Conservation (phyloP, 164 flowering plant species). For the Macadamia tetraphylla region DNA sequence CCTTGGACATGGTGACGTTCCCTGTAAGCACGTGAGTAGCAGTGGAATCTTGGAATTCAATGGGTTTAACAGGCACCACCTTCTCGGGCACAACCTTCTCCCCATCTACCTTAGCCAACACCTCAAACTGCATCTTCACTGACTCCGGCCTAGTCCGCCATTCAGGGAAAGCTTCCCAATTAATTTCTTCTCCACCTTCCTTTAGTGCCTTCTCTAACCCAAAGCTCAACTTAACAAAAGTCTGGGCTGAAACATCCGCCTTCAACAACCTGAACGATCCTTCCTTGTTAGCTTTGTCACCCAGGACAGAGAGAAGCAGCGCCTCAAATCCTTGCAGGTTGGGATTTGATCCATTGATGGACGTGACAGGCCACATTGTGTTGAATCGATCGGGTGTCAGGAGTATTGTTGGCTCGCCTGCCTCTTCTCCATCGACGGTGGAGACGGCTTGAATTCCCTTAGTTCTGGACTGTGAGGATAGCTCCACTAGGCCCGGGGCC, state of each 20-base stretch:
- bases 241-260: conserved; percentile 88
- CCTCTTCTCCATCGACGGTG: conserved; percentile 25
- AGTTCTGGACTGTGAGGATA: conserved; percentile 51
- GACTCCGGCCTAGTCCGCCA: conserved; percentile 87
- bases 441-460: conserved; percentile 27
- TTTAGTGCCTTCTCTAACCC: conserved; percentile 65
- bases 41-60: conserved; percentile 46
- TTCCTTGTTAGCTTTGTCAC: conserved; percentile 50
- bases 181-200: conserved; percentile 42
- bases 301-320: conserved; percentile 57
- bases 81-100: conserved; percentile 70
- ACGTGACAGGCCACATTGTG: conserved; percentile 80
- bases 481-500: conserved; percentile 86
- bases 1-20: conserved; percentile 53
- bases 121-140: conserved; percentile 81
- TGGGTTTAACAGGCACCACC: conserved; percentile 61
- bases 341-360: conserved; percentile 61
- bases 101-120: conserved; percentile 83
- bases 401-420: conserved; percentile 33
- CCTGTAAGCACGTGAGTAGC: conserved; percentile 44
- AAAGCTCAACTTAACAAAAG: conserved; percentile 73
- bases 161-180: conserved; percentile 38
- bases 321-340: conserved; percentile 75
- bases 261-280: conserved; percentile 74
- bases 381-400: conserved; percentile 52